Base-by-base conservation (phyloP, 2,329 filamentous ascomycete species). In the Fusarium robinianum region DNA sequence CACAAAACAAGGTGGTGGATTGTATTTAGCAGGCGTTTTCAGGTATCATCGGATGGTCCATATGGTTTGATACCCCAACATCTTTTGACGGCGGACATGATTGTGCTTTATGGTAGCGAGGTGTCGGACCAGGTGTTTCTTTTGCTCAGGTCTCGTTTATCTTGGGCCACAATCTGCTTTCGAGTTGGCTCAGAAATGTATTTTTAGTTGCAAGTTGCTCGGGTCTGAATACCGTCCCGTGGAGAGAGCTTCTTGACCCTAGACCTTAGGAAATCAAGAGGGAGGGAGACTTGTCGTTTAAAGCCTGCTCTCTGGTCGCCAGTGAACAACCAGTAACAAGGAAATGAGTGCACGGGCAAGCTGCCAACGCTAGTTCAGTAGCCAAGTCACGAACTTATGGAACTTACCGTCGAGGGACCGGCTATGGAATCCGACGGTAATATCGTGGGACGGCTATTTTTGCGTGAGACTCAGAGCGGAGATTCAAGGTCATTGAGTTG, bases 61-160 rank as follows among this genome's bases (percentile, higher is more conserved):
- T 49, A 54, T 60, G 54, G 55, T 58, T 57, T 60, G 63, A 67
- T 67, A 67, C 64, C 65, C n/a, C 65, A 62, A 51, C 58, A 58
- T 60, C 46, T 62, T 54, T 58, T 56, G 55, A 57, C 56, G 51
- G 51, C 48, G 48, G 51, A 52, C 45, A 56, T 60, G 46, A 56
- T 52, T 60, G 58, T 57, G 51, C 46, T 55, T 55, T 62, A 57
- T 44, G 55, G 46, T 48, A 57, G 57, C 59, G 57, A 39, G 48
- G 55, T 61, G 59, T 55, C 49, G 45, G 41, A 43, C 42, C 18
- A n/a, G 58, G 58, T 61, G 54, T 61, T 59, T 43, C 40, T 38
- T 57, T 33, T 34, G 44, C 36, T 43, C 34, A 26, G 44, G 46
- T 49, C 34, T 47, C 23, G 38, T 44, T 30, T 46, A 60, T 56